These are phyloP conservation scores for Wickerhamiella domercqiae DNA, from an alignment of 805 yeast species.

Conservation along the genomic window DNA sequence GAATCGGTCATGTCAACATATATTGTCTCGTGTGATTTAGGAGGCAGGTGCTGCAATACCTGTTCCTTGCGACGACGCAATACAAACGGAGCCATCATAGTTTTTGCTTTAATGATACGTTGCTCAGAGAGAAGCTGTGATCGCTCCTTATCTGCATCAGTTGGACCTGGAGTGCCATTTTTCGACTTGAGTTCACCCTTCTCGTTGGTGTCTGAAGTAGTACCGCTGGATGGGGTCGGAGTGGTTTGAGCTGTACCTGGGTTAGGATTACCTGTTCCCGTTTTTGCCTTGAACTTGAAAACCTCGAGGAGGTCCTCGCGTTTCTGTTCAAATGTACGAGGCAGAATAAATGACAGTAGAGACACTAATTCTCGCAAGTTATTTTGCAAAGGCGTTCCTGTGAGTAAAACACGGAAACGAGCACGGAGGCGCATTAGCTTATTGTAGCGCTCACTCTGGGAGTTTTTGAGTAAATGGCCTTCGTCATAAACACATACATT, in stretches of 20 bases:
- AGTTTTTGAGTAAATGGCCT: constrained; percentile 92
- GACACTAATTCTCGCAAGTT: constrained; percentile 84
- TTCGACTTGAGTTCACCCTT: constrained; percentile 3
- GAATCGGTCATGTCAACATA: constrained; percentile 45
- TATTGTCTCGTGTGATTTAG: constrained; percentile 47
- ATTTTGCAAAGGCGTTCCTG: constrained; percentile 96
- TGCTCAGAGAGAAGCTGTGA: constrained; percentile 57
- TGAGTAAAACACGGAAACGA: constrained; percentile 67
- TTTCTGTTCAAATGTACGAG: constrained; percentile 62
- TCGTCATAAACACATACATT: constrained; percentile 91
- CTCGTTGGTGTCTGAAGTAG: no score
- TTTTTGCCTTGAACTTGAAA: constrained; percentile 75
- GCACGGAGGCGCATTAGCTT: constrained; percentile 77
- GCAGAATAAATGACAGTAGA: constrained; percentile 78
- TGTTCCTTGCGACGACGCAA: constrained; percentile 83
- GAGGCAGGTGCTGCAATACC: constrained; percentile 78
- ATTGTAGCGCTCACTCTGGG: constrained; percentile 69
- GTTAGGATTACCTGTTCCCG: constrained; percentile 28
- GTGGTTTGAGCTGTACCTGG: no score
- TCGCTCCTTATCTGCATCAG: constrained; percentile 15
- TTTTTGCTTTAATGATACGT: constrained; percentile 83
- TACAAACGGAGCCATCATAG: constrained; percentile 97
- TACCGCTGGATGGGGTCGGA: no score
- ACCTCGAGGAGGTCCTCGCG: constrained; percentile 67
- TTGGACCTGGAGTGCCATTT: neutral